Evolutionary conservation across 345 rosid species (phyloP).

Genomic region (Tarenaya hassleriana): DNA sequence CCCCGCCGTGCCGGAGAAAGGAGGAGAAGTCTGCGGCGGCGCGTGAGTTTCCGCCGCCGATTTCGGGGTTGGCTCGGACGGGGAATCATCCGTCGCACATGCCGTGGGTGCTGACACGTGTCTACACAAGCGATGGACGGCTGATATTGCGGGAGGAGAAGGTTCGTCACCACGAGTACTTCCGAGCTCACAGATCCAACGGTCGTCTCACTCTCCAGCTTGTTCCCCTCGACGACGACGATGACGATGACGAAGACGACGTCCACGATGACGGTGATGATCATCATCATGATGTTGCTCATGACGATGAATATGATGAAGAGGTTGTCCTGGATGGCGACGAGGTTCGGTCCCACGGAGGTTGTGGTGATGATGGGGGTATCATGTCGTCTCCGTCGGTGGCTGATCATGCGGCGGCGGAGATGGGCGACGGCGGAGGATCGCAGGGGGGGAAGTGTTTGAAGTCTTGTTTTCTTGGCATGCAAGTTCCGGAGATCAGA

Average conservation of each 20-base stretch:
- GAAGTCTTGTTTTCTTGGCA: slow-evolving; percentile 29
- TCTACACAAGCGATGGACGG: slow-evolving; percentile 60
- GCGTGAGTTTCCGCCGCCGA: slow-evolving; percentile 68
- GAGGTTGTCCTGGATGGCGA: background rate
- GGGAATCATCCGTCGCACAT: slow-evolving; percentile 41
- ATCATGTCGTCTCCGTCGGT: background rate
- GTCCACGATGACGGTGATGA: slow-evolving; percentile 12
- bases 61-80: slow-evolving; percentile 50
- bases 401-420: slow-evolving; percentile 11
- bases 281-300: background rate
- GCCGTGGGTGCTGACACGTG: slow-evolving; percentile 62
- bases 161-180: slow-evolving; percentile 59
- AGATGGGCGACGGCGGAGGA: slow-evolving; percentile 31
- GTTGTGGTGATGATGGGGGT: slow-evolving; percentile 5
- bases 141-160: slow-evolving; percentile 56
- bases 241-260: background rate
- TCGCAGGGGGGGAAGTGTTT: slow-evolving; percentile 34
- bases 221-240: slow-evolving; percentile 39
- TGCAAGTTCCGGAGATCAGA: slow-evolving; percentile 28
- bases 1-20: slow-evolving; percentile 1
- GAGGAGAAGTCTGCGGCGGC: slow-evolving; percentile 33
- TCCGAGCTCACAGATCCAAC: slow-evolving; percentile 50
- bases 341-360: too few relatives aligned
- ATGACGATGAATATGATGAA: background rate
- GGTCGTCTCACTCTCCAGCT: slow-evolving; percentile 73